Percentiles rank a stretch among this genome's conserved stretches.
phyloP scores from a whole-genome alignment of 2,329 filamentous ascomycete genomes.

The Alternaria longipes region DNA sequence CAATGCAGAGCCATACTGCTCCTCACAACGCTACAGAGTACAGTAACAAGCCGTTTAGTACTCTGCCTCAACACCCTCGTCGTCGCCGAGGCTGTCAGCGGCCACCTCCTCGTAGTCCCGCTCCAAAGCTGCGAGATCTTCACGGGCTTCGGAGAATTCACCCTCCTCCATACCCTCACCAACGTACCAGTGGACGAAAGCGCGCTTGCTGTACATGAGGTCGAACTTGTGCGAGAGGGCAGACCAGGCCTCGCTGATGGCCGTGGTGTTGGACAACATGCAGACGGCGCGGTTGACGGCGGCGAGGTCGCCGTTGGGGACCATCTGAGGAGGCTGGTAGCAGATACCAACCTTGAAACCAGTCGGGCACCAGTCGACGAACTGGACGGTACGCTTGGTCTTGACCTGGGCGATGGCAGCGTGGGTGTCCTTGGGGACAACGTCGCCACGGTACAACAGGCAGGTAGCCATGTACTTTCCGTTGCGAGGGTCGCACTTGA shows the following conservation, averaged over 20 bases:
- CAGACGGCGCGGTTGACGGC: constrained; percentile 98
- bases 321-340: constrained; percentile 96
- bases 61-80: constrained; percentile 86
- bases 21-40: constrained; percentile 29
- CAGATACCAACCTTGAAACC: constrained; percentile 99
- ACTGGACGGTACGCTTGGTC: constrained; percentile 99
- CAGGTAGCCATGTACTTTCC: constrained; percentile 99
- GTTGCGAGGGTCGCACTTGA: constrained; percentile 97
- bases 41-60: constrained; percentile 68
- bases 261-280: constrained; percentile 99
- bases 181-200: constrained; percentile 99
- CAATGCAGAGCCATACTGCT: constrained; percentile 38
- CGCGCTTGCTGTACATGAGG: constrained; percentile 99
- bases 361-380: constrained; percentile 99
- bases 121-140: constrained; percentile 96
- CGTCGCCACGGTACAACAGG: constrained; percentile 96
- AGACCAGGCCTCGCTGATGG: constrained; percentile 97
- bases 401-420: constrained; percentile 93
- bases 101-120: constrained; percentile 97
- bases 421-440: constrained; percentile 96
- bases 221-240: constrained; percentile 98
- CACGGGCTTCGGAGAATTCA: constrained; percentile 98
- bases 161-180: constrained; percentile 99
- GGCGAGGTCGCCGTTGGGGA: constrained; percentile 95
- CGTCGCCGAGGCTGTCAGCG: constrained; percentile 88